phyloP scores from a whole-genome alignment of 345 rosid species.

The Excoecaria cochinchinensis region DNA sequence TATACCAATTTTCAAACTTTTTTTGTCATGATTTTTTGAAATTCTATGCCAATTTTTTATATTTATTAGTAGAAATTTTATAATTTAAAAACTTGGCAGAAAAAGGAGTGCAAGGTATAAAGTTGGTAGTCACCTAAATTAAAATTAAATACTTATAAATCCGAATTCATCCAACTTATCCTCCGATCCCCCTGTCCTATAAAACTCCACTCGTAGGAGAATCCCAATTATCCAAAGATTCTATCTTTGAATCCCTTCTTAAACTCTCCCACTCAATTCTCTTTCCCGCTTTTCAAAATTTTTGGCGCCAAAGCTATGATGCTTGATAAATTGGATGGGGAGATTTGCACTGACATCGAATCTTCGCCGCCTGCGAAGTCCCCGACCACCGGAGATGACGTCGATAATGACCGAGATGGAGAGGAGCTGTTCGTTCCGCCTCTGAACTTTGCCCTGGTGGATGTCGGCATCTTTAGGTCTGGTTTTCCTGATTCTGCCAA shows the following conservation, averaged over 20 bases:
- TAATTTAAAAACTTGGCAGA: too few species aligned
- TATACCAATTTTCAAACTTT: too few species aligned
- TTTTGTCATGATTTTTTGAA: too few species aligned
- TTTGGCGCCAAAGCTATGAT: slow-evolving; percentile 15
- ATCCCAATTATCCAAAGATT: background rate
- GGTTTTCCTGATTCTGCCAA: slow-evolving; percentile 71
- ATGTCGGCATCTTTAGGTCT: slow-evolving; percentile 64
- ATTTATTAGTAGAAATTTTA: too few species aligned
- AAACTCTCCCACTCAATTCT: background rate
- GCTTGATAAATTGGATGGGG: background rate
- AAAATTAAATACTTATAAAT: too few species aligned
- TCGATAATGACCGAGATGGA: slow-evolving; percentile 27
- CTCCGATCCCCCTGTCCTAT: too few species aligned
- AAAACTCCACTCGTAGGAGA: background rate
- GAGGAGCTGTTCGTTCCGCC: slow-evolving; percentile 64
- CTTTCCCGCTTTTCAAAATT: background rate
- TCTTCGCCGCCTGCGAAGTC: too few species aligned
- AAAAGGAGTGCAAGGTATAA: too few species aligned
- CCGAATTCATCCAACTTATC: too few species aligned
- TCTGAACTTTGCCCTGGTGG: slow-evolving; percentile 69
- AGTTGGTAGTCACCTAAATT: too few species aligned
- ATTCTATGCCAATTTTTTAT: too few species aligned
- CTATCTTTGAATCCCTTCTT: background rate
- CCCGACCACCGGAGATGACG: background rate
- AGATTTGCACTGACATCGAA: background rate